Base-by-base conservation (phyloP, 345 rosid genomes). In the Firmiana major region DNA sequence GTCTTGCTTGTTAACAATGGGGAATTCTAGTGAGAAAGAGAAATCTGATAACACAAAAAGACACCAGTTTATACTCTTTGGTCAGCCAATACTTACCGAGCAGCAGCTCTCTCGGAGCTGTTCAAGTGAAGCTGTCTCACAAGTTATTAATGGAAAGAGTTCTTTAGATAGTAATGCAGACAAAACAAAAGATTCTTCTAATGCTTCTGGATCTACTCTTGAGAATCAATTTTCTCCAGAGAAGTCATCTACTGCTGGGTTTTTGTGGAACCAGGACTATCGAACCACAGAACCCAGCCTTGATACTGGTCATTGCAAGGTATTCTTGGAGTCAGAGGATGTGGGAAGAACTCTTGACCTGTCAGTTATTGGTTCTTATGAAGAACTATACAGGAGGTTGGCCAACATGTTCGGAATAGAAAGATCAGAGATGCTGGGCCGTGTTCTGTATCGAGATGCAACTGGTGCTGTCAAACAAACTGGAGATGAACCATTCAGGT, bases 401-500 rank as follows among this genome's bases (percentile, higher is more conserved):
- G 90, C 89, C 22, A 82, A 85, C 85, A 90, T 93, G 96, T 92
- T 93, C 71, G 88, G 87, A 77, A 83, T 93, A 28, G 94, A 90
- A 75, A 86, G 90, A 79, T 85, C 91, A 1, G 90, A 88, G 45
- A 80, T 89, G 79, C 80, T 82, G 64, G 81, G 83, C 71, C 90
- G 75, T 77, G 93, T 95, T 74, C 86, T 90, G 73, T 95, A 95
- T 82, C 88, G 83, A 57, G 97, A 92, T 77, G 85, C 87, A 40
- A 75, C 83, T 17, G 96, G 94, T 71, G 82, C 86, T 58, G 81
- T 84, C 55, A 93, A 84, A 77, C 88, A 81, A 42, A 88, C 80
- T 10, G 97, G 98, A 66, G 93, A 86, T 31, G 97, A 93, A 83
- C 97, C 96, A 54, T 95, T 89, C 94, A 91, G 99, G 99, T 94